phyloP scores from a whole-genome alignment of 306 rosid species.

The Lathyrus tuberosus region DNA sequence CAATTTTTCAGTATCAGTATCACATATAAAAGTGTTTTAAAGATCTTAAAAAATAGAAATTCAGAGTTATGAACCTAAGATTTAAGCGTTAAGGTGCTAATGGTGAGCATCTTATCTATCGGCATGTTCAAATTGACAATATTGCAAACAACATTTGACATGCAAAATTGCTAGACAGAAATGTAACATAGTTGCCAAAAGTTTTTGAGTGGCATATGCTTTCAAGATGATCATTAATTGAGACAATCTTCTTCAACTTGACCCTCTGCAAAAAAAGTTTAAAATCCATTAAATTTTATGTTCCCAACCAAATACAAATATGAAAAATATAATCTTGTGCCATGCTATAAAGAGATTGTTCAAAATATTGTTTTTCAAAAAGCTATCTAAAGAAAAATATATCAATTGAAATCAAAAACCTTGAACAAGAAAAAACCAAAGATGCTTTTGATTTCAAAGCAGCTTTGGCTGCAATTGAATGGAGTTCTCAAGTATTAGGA shows the following conservation, averaged over 20 bases:
- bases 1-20: too few relatives aligned
- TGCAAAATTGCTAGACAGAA: background rate
- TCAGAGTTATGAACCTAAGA: too few relatives aligned
- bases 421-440: background rate
- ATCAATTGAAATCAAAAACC: background rate
- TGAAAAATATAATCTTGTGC: background rate
- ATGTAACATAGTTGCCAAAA: background rate
- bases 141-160: too few relatives aligned
- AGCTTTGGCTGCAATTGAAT: slow-evolving; percentile 17
- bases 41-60: too few relatives aligned
- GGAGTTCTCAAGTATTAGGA: background rate
- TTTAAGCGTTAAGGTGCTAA: too few relatives aligned
- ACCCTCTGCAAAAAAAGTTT: too few relatives aligned
- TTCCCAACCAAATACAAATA: background rate
- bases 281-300: background rate
- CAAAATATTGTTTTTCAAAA: background rate
- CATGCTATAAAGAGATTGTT: background rate
- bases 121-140: too few relatives aligned
- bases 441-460: background rate
- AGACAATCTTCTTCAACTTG: background rate
- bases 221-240: background rate
- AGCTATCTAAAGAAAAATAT: too few relatives aligned
- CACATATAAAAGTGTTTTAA: too few relatives aligned
- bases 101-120: too few relatives aligned
- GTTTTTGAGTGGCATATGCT: background rate